Evolutionary conservation across 768 basidiomycete species (phyloP), one percentile per base, ranked within the genome.

Genomic region (Royoungia palumana): DNA sequence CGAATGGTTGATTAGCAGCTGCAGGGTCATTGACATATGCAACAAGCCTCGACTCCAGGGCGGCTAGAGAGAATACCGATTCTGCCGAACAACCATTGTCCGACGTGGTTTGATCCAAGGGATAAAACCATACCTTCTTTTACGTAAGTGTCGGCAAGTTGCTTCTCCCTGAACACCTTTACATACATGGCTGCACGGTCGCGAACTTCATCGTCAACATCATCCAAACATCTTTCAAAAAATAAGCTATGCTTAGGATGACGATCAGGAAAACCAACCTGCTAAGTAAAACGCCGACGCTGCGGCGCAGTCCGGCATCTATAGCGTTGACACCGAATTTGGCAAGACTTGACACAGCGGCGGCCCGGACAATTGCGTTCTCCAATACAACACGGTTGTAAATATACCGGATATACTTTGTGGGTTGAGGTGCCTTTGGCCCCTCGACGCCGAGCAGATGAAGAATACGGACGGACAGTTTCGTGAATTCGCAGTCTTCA

Each of bases 401-500:
- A 64, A 99, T 99, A 76, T 94, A 98, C 37, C 96, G 89, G 65
- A 99, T 99, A 66, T 95, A 99, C 72, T 97, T 98, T 44, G 92
- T 87, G 11, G 96, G 96, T 67, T 96, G 89, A n/a, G 87, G 84
- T 24, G 94, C 87, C 65, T 91, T 90, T 27, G 96, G 95, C 10
- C 95, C 96, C 71, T 99, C 96, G 49, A 94, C 79, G 28, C 96
- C 96, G 40, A 99, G 83, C 32, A 99, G 73, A 64, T 99, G 90
- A 21, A 99, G 79, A 59, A 99, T 92, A 40, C 95, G 89, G 54
- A 99, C 96, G 25, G 94, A 96, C 42, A 99, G 83, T 70, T 98
- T 99, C 27, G 95, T 97, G 65, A 98, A 99, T 68, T 99, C 96
- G 79, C 96, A 99, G 66, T 99, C 96, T 71, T 99, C 96, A 66